Evolutionary conservation across 352 stramenopile species (phyloP), one percentile per base, ranked within the genome.

Genomic region (Synura sp.): DNA sequence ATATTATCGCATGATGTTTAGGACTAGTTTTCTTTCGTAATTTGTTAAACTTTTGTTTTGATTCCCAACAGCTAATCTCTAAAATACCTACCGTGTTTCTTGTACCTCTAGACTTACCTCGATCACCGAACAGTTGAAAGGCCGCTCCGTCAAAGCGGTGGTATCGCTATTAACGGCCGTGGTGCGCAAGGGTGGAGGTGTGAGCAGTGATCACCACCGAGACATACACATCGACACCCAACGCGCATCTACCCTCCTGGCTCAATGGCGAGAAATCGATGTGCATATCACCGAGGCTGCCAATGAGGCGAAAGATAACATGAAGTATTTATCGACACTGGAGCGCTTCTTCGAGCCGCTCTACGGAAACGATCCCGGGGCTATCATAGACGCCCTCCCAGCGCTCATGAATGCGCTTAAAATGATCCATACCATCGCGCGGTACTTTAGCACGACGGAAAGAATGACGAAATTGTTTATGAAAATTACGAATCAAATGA

Each of bases 401-500:
- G 94, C 94, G 32, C 87, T 99, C 1, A 96, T 99, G 84, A 99
- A 98, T 86, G 97, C 90, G 31, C 98, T 99, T 86, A 98, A 98
- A 87, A 99, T 99, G 95, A 98, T 99, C 78, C 95, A 98, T 82
- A 98, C 93, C 14, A 99, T 99, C 79, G 93, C 94, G 70, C 86
- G 95, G 57, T 99, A 99, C 80, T 98, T 98, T 88, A 98, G 98
- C 83, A 98, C 93, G 25, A 96, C 90, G 3, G 94, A 98, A 80
- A 88, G 94, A 41, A 97, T 99, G 89, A 93, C 93, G 0, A 96
- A 93, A 41, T 86, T 99, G 63, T 96, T 99, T 75, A 90, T 90
- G 3, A 98, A 98, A 83, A 98, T 99, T 79, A 98, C 95, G 0
- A 96, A 98, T 84, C 95, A 99, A 83, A 98, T 99, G 93, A 98